phyloP scores from a whole-genome alignment of 495 filamentous ascomycete genomes.

The Glarea lozoyensis region DNA sequence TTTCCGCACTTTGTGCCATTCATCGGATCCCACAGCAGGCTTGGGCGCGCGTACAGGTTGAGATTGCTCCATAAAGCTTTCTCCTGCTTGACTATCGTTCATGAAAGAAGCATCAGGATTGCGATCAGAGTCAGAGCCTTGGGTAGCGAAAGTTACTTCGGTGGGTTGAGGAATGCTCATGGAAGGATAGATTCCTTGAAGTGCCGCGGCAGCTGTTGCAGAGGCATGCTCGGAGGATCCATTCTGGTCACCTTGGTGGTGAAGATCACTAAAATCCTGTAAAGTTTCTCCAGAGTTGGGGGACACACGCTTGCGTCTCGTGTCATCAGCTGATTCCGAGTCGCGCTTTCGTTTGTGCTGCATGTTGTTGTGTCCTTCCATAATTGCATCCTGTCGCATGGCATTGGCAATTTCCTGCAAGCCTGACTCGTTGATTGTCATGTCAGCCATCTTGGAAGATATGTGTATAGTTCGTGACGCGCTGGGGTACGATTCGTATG shows the following conservation, averaged over 20 bases:
- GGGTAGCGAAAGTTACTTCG: constrained; percentile 55
- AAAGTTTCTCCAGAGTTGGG: constrained; percentile 18
- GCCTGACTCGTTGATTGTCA: constrained; percentile 17
- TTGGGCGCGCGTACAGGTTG: constrained; percentile 38
- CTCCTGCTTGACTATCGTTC: constrained; percentile 20
- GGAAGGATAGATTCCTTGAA: constrained; percentile 52
- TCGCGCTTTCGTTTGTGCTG: constrained; percentile 23
- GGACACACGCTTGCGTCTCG: constrained; percentile 21
- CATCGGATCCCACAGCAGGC: constrained; percentile 87
- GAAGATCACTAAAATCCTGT: constrained; percentile 39
- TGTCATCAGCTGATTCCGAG: constrained; percentile 21
- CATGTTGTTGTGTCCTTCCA: not conserved
- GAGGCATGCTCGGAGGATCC: constrained; percentile 40
- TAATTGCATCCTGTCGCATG: constrained; percentile 18
- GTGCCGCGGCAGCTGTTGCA: constrained; percentile 62
- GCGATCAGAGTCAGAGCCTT: constrained; percentile 22
- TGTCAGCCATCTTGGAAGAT: constrained; percentile 17
- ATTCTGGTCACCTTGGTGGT: constrained; percentile 34
- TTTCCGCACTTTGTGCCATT: constrained; percentile 95
- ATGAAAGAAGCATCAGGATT: constrained; percentile 20
- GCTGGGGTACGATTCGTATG: constrained; percentile 19
- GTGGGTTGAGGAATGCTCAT: constrained; percentile 65
- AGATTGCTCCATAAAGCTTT: constrained; percentile 20
- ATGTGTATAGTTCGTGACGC: constrained; percentile 6
- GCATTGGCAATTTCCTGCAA: constrained; percentile 22